phyloP scores from a whole-genome alignment of 177 flowering plant genomes.

The Tripterygium wilfordii region DNA sequence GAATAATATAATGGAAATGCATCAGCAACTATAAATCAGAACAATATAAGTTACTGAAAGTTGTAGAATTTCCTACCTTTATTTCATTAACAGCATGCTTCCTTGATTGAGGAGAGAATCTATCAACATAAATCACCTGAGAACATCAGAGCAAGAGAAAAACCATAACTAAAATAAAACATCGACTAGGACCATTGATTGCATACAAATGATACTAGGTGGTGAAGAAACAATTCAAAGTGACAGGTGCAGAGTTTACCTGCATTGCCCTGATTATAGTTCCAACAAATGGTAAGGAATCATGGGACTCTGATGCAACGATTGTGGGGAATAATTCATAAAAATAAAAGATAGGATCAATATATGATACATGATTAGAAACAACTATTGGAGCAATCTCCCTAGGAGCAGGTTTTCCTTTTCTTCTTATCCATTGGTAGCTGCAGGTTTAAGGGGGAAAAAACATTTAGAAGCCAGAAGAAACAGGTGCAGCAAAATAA shows the following conservation, averaged over 20 bases:
- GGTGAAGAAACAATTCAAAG: not conserved
- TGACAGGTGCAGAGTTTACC: too few species aligned
- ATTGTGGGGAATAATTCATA: constrained; percentile 93
- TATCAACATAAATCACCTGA: constrained; percentile 90
- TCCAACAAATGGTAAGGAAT: constrained; percentile 87
- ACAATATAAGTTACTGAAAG: too few species aligned
- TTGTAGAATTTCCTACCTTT: constrained; percentile 76
- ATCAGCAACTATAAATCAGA: too few species aligned
- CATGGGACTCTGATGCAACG: constrained; percentile 94
- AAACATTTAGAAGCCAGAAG: too few species aligned
- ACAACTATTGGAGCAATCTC: constrained; percentile 88
- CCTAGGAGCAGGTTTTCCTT: constrained; percentile 80
- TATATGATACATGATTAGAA: constrained; percentile 85
- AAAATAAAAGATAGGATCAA: constrained; percentile 93
- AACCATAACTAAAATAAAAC: too few species aligned
- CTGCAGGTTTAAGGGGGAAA: too few species aligned
- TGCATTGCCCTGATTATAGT: constrained; percentile 99
- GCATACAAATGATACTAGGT: too few species aligned
- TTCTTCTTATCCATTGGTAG: constrained; percentile 88
- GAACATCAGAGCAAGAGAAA: constrained; percentile 8
- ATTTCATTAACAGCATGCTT: constrained; percentile 84
- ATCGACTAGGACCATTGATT: too few species aligned
- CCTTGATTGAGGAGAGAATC: constrained; percentile 78
- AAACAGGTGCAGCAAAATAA: too few species aligned
- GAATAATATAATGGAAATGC: too few species aligned